These are phyloP conservation scores for Boletus subcaerulescens DNA, from an alignment of 768 basidiomycete genomes.

Conservation along the genomic window DNA sequence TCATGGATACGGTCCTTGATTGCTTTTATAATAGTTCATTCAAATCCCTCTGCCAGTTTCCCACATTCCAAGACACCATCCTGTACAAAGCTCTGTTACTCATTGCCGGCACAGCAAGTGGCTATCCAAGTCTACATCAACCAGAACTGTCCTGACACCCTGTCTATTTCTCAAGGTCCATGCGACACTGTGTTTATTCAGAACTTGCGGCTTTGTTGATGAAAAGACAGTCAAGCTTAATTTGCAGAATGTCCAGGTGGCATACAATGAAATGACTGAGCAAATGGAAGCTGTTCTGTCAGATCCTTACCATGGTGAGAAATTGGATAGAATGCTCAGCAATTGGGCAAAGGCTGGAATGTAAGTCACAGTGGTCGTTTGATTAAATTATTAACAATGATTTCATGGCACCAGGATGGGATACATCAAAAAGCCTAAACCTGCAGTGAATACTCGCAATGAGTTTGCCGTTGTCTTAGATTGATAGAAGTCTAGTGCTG, in stretches of 20 bases:
- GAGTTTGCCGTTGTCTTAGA: too few relatives aligned
- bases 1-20: background rate
- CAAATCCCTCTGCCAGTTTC: background rate
- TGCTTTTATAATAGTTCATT: background rate
- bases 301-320: background rate
- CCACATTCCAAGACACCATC: background rate
- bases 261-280: background rate
- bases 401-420: background rate
- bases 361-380: background rate
- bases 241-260: background rate
- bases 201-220: background rate
- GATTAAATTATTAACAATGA: background rate
- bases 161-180: background rate
- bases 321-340: background rate
- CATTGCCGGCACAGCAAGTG: background rate
- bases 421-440: background rate
- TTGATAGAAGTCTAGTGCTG: too few relatives aligned
- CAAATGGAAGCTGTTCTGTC: background rate
- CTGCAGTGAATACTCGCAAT: background rate
- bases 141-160: background rate
- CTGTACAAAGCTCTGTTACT: background rate
- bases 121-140: background rate
- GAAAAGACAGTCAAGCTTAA: background rate
- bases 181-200: background rate
- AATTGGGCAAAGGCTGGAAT: background rate